phyloP scores from a whole-genome alignment of 495 filamentous ascomycete genomes.

The Xylaria grammica region DNA sequence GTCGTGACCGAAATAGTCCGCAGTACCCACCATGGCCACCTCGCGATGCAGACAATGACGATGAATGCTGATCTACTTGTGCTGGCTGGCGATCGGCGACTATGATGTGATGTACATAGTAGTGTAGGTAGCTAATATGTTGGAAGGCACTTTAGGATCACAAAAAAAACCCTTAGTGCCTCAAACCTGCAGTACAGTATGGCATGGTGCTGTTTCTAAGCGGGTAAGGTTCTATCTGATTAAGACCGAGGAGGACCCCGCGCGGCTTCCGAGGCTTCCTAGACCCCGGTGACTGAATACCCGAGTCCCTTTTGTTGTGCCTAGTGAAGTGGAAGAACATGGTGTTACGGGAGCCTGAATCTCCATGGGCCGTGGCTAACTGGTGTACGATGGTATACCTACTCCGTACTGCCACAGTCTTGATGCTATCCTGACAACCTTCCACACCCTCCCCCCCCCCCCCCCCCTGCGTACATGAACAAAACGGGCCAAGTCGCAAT shows the following conservation, averaged over 20 bases:
- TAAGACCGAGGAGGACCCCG: background rate
- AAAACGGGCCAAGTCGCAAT: conserved; percentile 8
- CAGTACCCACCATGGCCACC: conserved; percentile 7
- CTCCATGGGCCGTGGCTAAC: background rate
- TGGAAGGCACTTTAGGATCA: background rate
- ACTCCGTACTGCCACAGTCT: background rate
- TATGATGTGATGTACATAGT: conserved; percentile 10
- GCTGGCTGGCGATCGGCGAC: conserved; percentile 16
- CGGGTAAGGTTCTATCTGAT: conserved; percentile 5
- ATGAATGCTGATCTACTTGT: conserved; percentile 7
- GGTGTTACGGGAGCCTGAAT: background rate
- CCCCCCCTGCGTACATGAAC: background rate
- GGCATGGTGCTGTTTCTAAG: background rate
- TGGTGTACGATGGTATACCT: background rate
- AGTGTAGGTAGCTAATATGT: too few species aligned
- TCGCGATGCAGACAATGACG: background rate
- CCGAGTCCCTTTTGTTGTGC: background rate
- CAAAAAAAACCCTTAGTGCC: background rate
- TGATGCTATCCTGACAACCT: conserved; percentile 1
- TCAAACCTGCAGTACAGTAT: background rate
- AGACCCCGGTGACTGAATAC: background rate
- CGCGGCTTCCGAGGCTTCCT: conserved; percentile 11
- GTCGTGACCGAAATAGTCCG: conserved; percentile 4
- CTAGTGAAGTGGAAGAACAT: background rate
- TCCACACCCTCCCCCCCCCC: background rate